Percentiles rank a stretch among this genome's conserved stretches.
Conservation (phyloP, 2,329 filamentous ascomycete genomes). For the Ophiostoma fasciatum region DNA sequence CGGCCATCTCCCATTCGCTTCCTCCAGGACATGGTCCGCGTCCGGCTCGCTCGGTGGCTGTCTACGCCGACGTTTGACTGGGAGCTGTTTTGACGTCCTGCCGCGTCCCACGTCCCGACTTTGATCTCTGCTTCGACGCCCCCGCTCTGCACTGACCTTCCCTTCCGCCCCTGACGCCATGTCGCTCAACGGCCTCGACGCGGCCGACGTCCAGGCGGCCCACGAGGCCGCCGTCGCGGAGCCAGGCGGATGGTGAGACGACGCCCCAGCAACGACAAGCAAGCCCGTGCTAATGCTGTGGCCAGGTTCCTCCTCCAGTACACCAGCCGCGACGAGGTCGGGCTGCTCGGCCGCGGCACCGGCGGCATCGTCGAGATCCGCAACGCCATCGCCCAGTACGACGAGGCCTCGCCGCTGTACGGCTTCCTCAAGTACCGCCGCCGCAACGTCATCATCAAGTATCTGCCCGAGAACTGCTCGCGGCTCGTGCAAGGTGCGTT, state of each 20-base stretch:
- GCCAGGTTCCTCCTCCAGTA: slow-evolving; percentile 90
- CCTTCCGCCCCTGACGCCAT: slow-evolving; percentile 42
- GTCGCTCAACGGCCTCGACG: slow-evolving; percentile 93
- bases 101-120: too few species aligned
- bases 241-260: slow-evolving; percentile 70
- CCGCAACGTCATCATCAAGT: slow-evolving; percentile 83
- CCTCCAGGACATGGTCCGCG: too few species aligned
- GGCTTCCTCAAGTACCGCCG: slow-evolving; percentile 82
- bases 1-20: too few species aligned
- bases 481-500: slow-evolving; percentile 75
- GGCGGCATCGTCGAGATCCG: slow-evolving; percentile 77
- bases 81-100: too few species aligned
- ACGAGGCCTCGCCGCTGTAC: slow-evolving; percentile 77
- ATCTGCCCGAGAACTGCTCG: slow-evolving; percentile 80
- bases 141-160: too few species aligned
- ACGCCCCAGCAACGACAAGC: neutral
- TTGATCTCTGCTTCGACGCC: too few species aligned
- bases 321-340: slow-evolving; percentile 72
- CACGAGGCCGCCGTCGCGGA: slow-evolving; percentile 68
- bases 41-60: too few species aligned
- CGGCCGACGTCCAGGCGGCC: slow-evolving; percentile 65
- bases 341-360: slow-evolving; percentile 59
- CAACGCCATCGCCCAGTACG: slow-evolving; percentile 60
- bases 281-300: slow-evolving; percentile 2
- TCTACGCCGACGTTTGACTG: too few species aligned